phyloP scores from a whole-genome alignment of 805 yeast genomes.

The Teunomyces gatunensis region DNA sequence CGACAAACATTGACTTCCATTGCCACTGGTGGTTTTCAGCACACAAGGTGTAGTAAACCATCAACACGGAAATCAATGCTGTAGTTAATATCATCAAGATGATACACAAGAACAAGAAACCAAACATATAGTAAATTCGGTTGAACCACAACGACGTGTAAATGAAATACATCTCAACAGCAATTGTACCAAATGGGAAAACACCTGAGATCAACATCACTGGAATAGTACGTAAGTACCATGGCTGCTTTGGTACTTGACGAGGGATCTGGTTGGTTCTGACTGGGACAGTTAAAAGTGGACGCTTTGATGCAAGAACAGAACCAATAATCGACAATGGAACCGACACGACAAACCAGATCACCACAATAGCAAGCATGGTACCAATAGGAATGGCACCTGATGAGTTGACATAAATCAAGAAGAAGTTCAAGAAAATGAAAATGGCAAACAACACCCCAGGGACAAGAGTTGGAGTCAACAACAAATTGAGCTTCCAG shows the following conservation, averaged over 20 bases:
- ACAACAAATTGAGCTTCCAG: constrained; percentile 81
- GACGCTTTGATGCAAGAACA: constrained; percentile 64
- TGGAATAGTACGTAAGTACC: constrained; percentile 69
- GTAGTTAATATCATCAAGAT: constrained; percentile 80
- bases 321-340: constrained; percentile 89
- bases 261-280: constrained; percentile 94
- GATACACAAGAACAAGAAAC: constrained; percentile 87
- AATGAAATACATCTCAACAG: constrained; percentile 92
- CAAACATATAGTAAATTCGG: constrained; percentile 95
- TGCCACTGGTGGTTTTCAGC: constrained; percentile 96
- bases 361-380: constrained; percentile 69
- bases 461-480: constrained; percentile 88
- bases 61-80: constrained; percentile 71
- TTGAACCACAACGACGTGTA: constrained; percentile 91
- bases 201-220: constrained; percentile 78
- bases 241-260: constrained; percentile 90
- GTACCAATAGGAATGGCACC: constrained; percentile 96
- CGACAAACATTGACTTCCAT: constrained; percentile 84
- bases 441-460: constrained; percentile 64
- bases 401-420: constrained; percentile 74
- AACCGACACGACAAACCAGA: constrained; percentile 84
- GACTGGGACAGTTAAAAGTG: constrained; percentile 66
- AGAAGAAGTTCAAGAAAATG: constrained; percentile 73
- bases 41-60: constrained; percentile 81
- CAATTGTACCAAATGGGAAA: constrained; percentile 92